Evolutionary conservation across 75 land plant genomes (phyloP), one percentile per base, ranked within the genome.

Genomic region (Larix kaempferi): DNA sequence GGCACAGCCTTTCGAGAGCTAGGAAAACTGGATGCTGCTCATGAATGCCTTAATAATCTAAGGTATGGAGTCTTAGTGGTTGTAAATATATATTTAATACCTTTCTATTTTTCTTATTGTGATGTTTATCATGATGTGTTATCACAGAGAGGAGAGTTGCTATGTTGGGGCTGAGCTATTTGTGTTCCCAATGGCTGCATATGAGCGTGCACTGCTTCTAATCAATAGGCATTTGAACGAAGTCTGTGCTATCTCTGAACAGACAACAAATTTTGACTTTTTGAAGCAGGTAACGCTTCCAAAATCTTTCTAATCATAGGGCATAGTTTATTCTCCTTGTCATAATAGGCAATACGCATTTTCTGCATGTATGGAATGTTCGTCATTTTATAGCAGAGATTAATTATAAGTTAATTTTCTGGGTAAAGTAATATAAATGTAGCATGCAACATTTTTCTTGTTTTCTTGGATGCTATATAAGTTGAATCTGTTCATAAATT

Each of bases 1-100:
- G 86, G 86, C 76, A 84, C 86, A 49, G 86, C 84, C 44, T 57
- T 81, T 21, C 83, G 83, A n/a, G 86, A 84, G 74, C 80, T 81
- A 33, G 79, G 83, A 62, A 78, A 72, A 29, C 75, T 84, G 59
- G 86, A 81, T 76, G 84, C 63, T 23, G 84, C 86, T 25, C 35
- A 55, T 21, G 61, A 52, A 27, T 84, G 83, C 49, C 76, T 84
- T 14, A 64, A 81, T 22, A 19, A 57, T 29, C 29, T 84, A 74
- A 84, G 85, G 85, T 80, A 66, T 14, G 77, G 23, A 14, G 74
- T 23, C 60, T 58, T 49, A 10, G 0, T 49, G 54, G 1, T 49
- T 49, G 54, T 49, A 11, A 49, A 49, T 49, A 74, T 35, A 54
- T 74, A 73, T 74, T 23, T 22, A n/a, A 21, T 15, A 74, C 10